These are phyloP conservation scores for Brassica balearica DNA, from an alignment of 441 rosid genomes.

Conservation along the genomic window DNA sequence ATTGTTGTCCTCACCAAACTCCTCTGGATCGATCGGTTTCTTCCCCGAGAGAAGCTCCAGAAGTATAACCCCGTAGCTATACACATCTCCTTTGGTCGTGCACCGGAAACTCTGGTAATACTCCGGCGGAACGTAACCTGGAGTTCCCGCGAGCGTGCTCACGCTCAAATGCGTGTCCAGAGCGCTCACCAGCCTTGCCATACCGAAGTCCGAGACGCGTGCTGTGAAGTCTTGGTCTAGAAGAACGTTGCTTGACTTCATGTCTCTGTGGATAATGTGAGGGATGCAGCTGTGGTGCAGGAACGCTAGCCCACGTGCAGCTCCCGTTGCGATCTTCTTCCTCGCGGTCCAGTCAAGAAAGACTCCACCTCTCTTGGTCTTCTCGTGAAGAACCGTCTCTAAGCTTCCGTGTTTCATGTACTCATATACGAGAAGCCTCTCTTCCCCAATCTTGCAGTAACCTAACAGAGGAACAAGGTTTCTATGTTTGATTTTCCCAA, in stretches of 20 bases:
- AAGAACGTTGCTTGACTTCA: conserved; percentile 98
- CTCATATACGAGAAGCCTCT: conserved; percentile 94
- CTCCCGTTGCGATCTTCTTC: conserved; percentile 84
- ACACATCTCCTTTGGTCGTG: conserved; percentile 94
- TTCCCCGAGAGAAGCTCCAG: conserved; percentile 91
- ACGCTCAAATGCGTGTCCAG: conserved; percentile 93
- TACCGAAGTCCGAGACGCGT: conserved; percentile 93
- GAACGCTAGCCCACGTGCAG: conserved; percentile 97
- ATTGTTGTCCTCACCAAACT: conserved; percentile 90
- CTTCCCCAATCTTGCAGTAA: conserved; percentile 92
- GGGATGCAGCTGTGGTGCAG: conserved; percentile 96
- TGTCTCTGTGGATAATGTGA: conserved; percentile 94
- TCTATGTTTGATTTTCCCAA: conserved; percentile 94
- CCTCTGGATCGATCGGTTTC: conserved; percentile 81
- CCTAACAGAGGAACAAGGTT: conserved; percentile 90
- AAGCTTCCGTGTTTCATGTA: conserved; percentile 97
- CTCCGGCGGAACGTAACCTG: conserved; percentile 96
- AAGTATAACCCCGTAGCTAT: conserved; percentile 90
- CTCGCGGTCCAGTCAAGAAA: conserved; percentile 82
- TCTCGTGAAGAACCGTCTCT: conserved; percentile 81
- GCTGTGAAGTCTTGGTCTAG: conserved; percentile 85
- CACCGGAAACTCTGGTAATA: conserved; percentile 95
- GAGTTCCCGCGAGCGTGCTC: conserved; percentile 95
- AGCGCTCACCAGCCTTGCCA: conserved; percentile 93
- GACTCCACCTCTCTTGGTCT: conserved; percentile 53